phyloP scores from a whole-genome alignment of 208 protist species.

The Acanthamoeba culbertsoni region DNA sequence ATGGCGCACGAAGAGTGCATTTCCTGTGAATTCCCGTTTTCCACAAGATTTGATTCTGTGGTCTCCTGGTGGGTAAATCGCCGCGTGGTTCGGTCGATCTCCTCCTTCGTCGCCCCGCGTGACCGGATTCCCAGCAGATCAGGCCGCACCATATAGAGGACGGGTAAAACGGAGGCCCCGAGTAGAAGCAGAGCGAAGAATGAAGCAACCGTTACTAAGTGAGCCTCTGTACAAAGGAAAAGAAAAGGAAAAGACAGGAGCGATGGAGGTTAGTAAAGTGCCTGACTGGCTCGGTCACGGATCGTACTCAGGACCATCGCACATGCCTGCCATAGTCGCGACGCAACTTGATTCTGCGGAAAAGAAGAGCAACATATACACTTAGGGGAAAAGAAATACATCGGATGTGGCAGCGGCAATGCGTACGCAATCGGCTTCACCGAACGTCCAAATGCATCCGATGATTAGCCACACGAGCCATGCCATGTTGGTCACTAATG shows the following conservation, averaged over 20 bases:
- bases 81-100: not conserved
- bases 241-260: not conserved
- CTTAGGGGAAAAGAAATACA: too few relatives aligned
- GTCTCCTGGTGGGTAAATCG: not conserved
- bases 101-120: not conserved
- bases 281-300: too few relatives aligned
- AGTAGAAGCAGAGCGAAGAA: not conserved
- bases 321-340: not conserved
- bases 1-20: not conserved
- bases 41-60: not conserved
- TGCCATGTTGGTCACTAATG: not conserved
- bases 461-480: not conserved
- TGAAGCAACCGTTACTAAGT: not conserved
- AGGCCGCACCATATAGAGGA: not conserved
- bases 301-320: not conserved
- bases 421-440: not conserved
- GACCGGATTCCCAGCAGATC: not conserved
- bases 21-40: not conserved
- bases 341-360: not conserved
- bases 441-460: not conserved
- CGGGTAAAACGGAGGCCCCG: not conserved
- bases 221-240: not conserved
- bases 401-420: not conserved
- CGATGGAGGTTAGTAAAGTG: not conserved
- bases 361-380: not conserved